Evolutionary conservation across 495 filamentous ascomycete species (phyloP), one percentile per base, ranked within the genome.

Genomic region (Neohortaea acidophila): DNA sequence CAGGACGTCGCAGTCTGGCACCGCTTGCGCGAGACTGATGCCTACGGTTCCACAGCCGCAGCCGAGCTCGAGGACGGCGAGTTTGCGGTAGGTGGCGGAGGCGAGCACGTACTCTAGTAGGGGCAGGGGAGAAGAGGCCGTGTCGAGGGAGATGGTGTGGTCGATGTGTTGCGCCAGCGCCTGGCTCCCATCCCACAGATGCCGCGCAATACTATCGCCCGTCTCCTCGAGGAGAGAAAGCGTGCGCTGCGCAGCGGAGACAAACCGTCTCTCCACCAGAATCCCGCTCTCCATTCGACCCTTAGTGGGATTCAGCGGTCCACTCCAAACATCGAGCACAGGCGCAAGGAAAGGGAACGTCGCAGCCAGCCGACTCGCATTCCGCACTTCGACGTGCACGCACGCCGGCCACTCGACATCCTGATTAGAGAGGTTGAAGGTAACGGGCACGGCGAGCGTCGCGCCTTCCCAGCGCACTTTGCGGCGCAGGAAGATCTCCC

Each of bases 151-250:
- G n/a, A 57, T 39, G 6, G 48, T 34, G 8, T 43, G 39, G 33
- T 55, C 55, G 26, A 73, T 39, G 45, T 64, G 65, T 36, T 59
- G 51, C 20, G 64, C 52, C 12, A 81, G 61, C 10, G 70, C 65
- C 9, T 83, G 56, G 2, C 75, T 80, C 33, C 74, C 80, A 55
- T 84, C 80, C 89, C 89, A 97, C 32, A 96, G 73, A 59, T 97
- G 89, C 12, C 85, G 69, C 12, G 87, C 86, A 49, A 97, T 94
- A 54, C 82, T 93, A 54, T 96, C 85, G 5, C 86, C 87, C 2
- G 84, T 84, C 43, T 96, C 86, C 51, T 97, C 89, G 63, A 79
- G 80, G 15, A 94, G 70, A 35, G 43, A 50, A 26, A 72, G 48
- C 3, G 44, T 38, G 5, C 47, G 40, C 21, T 48, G 36, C 13